Evolutionary conservation across 768 basidiomycete species (phyloP), one percentile per base, ranked within the genome.

Genomic region (Naganishia friedmannii): DNA sequence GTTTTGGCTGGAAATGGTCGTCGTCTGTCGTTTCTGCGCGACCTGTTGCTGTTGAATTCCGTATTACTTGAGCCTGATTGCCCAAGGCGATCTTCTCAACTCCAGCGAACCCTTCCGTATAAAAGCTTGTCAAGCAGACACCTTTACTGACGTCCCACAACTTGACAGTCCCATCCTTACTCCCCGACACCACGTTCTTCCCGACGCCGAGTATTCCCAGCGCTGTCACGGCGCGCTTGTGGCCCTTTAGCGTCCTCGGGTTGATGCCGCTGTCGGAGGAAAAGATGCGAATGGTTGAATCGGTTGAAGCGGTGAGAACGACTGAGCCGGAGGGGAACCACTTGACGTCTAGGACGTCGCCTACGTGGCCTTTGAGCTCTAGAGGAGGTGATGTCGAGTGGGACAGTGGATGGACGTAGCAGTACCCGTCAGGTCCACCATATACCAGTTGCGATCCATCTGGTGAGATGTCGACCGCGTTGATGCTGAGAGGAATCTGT

Each of bases 111-210:
- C 77, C 79, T 23, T 80, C 79, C 0, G 84, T 78, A 4, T 81
- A 79, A 60, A 89, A 71, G 15, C 85, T 81, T 12, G 83, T 77
- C 10, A 87, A 83, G 69, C 84, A 83, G 26, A 83, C 78, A 2
- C 85, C 86, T 9, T 83, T 82, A 1, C 86, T 84, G 9, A 91
- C 86, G 72, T 90, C 88, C 90, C 91, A 91, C 3, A 90, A 81
- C 57, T 87, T 84, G 28, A 91, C 76, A 0, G 88, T 88, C 2
- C 87, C 86, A 77, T 92, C 90, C 68, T 87, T 86, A 0, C 88
- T 86, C 6, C 85, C 82, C 12, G 89, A 89, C 7, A 92, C 74
- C 58, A 92, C 78, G 74, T 88, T 87, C 28, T 86, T 85, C 0
- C 91, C 91, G 2, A 86, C 83, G 0, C 85, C 85, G 48, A 92